Base-by-base conservation (phyloP, 768 basidiomycete genomes). In the Cytidiella melzeri region DNA sequence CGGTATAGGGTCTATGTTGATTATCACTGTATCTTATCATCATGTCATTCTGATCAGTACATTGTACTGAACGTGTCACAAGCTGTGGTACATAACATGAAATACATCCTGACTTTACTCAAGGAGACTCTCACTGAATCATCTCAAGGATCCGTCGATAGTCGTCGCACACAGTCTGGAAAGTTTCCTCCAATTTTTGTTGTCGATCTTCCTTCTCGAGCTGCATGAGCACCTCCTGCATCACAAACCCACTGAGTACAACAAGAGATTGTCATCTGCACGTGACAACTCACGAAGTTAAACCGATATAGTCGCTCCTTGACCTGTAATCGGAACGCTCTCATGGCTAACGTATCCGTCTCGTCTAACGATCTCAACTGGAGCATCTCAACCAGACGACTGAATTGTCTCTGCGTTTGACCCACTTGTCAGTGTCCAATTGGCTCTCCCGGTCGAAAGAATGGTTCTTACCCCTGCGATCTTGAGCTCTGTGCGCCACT, bases 251-350 rank as follows among this genome's bases (percentile, higher is more conserved):
- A n/a, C n/a, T n/a, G n/a, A n/a, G n/a, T n/a, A 11, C 28, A 38
- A 23, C 19, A 27, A 2, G 10, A 26, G 18, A 26, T 27, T n/a
- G 26, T 15, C 4, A 24, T 18, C 7, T 25, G 10, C n/a, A 30
- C 9, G 9, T 11, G 34, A 2, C n/a, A 9, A 75, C 87, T 61
- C 59, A 93, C 92, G 64, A 84, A 96, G 69, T 98, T 99, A 69
- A 97, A 97, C 19, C 92, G 77, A 61, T 89, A 97, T 39, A 99
- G 67, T 30, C 96, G 79, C 65, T 96, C 92, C 68, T 99, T 99
- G 61, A 95, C 52, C 65, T 92, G 87, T 26, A 99, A 65, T 45
- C 95, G 74, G 65, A 86, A 96, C 9, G 85, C 81, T 45, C 73
- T 79, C 57, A 73, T 65, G 21, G 73, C 70, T 21, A 69, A 71